phyloP scores from a whole-genome alignment of 345 rosid species.

The Citrus glauca region DNA sequence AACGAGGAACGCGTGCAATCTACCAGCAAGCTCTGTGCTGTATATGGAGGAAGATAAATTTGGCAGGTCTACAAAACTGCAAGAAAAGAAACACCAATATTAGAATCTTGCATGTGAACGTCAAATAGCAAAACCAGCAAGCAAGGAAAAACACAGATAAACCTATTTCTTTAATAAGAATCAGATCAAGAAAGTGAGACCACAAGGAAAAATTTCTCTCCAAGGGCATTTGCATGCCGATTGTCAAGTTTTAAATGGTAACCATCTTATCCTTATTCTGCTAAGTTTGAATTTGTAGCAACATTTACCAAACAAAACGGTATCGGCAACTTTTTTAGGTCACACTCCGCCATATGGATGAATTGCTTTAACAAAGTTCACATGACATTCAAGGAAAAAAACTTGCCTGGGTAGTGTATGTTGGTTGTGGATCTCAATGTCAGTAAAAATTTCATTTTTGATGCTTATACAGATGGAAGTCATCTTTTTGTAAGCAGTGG shows the following conservation, averaged over 20 bases:
- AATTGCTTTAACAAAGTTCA: not conserved
- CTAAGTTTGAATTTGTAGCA: not conserved
- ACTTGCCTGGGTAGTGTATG: constrained; percentile 85
- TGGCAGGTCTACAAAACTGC: constrained; percentile 94
- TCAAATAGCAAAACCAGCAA: constrained; percentile 14
- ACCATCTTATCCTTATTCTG: not conserved
- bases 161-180: not conserved
- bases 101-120: constrained; percentile 11
- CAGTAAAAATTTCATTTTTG: constrained; percentile 81
- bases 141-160: constrained; percentile 3
- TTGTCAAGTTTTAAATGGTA: not conserved
- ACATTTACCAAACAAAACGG: not conserved
- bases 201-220: not conserved
- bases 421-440: constrained; percentile 89
- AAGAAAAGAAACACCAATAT: constrained; percentile 19
- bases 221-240: not conserved
- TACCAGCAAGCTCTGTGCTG: constrained; percentile 82
- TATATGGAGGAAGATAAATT: constrained; percentile 82
- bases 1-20: constrained; percentile 83
- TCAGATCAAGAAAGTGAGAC: not conserved
- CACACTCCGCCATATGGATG: not conserved
- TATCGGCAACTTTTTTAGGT: not conserved
- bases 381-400: not conserved
- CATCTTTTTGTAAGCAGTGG: constrained; percentile 93
- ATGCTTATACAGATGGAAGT: constrained; percentile 63